These are phyloP conservation scores for Plasmodium falciparum DNA, from an alignment of 169 alveolate genomes.

Conservation along the genomic window DNA sequence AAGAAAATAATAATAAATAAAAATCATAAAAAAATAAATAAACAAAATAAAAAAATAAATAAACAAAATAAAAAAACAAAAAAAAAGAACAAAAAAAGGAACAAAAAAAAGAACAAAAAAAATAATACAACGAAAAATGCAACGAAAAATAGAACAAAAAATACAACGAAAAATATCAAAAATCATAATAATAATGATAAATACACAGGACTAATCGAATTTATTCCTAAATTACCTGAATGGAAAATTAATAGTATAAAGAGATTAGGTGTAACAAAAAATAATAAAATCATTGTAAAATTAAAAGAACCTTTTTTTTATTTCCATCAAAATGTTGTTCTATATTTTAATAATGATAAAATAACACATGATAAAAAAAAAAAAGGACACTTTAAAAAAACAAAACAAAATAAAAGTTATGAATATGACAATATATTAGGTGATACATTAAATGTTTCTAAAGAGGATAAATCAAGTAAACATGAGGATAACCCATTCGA, in stretches of 20 bases:
- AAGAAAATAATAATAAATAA: too few species aligned
- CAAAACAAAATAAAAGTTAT: too few species aligned
- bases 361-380: too few species aligned
- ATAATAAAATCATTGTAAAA: slow-evolving; percentile 26
- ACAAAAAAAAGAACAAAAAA: background rate
- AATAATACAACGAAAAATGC: background rate
- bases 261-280: slow-evolving; percentile 52
- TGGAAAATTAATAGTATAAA: slow-evolving; percentile 69
- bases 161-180: background rate
- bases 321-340: slow-evolving; percentile 13
- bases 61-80: background rate
- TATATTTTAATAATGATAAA: slow-evolving; percentile 13
- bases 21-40: too few species aligned
- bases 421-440: too few species aligned
- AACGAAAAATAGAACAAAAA: background rate
- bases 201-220: slow-evolving; percentile 45
- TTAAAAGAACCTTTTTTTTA: slow-evolving; percentile 28
- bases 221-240: slow-evolving; percentile 67
- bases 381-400: too few species aligned
- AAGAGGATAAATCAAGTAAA: too few species aligned
- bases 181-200: background rate
- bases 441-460: too few species aligned
- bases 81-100: background rate
- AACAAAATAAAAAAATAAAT: too few species aligned
- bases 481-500: too few species aligned